Evolutionary conservation across 2,329 filamentous ascomycete genomes (phyloP).

Genomic region (Colletotrichum incanum): DNA sequence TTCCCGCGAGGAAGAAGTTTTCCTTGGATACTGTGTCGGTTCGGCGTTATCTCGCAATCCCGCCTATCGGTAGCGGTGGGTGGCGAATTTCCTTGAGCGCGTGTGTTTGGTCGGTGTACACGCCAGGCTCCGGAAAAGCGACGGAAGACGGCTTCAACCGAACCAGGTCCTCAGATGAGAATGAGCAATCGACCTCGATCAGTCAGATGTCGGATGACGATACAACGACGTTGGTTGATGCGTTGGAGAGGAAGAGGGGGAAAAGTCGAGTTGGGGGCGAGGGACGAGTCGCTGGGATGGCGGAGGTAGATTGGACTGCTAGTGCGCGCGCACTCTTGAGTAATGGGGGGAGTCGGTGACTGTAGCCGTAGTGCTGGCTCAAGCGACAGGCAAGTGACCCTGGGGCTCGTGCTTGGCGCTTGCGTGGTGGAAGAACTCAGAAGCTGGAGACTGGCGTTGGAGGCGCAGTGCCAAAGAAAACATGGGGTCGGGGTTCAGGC

Average conservation of each 20-base stretch:
- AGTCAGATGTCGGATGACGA: conserved; percentile 16
- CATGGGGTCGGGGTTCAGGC: conserved; percentile 27
- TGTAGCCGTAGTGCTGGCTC: conserved; percentile 13
- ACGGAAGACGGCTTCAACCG: conserved; percentile 2
- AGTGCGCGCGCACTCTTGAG: conserved; percentile 15
- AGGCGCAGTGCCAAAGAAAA: conserved; percentile 31
- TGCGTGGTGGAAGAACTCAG: conserved; percentile 3
- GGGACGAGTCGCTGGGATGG: conserved; percentile 21
- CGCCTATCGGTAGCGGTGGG: conserved; percentile 27
- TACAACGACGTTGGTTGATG: conserved; percentile 18
- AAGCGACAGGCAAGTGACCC: conserved; percentile 22
- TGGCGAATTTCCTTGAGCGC: conserved; percentile 22
- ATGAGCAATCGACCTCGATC: conserved; percentile 18
- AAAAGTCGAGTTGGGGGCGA: conserved; percentile 19
- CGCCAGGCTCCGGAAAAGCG: conserved; percentile 7
- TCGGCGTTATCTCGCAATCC: conserved; percentile 42
- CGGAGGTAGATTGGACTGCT: conserved; percentile 29
- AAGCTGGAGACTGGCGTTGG: conserved; percentile 19
- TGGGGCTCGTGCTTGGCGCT: conserved; percentile 29
- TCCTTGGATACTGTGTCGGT: conserved; percentile 26
- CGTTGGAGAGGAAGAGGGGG: conserved; percentile 9
- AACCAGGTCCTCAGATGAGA: conserved; percentile 7
- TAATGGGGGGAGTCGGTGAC: conserved; percentile 29
- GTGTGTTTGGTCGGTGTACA: conserved; percentile 11
- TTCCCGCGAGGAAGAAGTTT: conserved; percentile 38